phyloP scores from a whole-genome alignment of 2,329 filamentous ascomycete species.

The Colletotrichum sansevieriae region DNA sequence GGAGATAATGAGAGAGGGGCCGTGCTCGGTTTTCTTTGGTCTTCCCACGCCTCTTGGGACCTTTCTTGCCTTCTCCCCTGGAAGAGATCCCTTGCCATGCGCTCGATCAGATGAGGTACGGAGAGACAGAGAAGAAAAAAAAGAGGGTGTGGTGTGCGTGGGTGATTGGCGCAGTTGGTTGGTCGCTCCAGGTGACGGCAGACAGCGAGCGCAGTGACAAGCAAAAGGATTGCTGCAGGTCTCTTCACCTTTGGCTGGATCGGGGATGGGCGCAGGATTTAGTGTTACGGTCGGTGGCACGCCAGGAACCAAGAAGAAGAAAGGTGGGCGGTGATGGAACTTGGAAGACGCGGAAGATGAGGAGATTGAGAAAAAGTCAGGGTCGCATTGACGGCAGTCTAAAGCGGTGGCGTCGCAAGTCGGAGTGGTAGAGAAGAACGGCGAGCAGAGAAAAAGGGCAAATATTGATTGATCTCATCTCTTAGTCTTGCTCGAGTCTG shows the following conservation, averaged over 20 bases:
- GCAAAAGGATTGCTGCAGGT: constrained; percentile 3
- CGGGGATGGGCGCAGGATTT: constrained; percentile 23
- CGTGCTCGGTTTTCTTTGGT: constrained; percentile 27
- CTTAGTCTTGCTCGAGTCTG: constrained; percentile 11
- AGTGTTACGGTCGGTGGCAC: constrained; percentile 14
- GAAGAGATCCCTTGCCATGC: constrained; percentile 14
- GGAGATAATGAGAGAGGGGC: constrained; percentile 24
- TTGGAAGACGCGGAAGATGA: constrained; percentile 17
- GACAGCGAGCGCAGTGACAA: neutral
- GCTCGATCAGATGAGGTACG: constrained; percentile 5
- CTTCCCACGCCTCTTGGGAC: neutral
- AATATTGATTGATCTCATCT: constrained; percentile 34
- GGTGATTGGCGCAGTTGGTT: constrained; percentile 16
- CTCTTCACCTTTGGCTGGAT: constrained; percentile 16
- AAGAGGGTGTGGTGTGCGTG: constrained; percentile 8
- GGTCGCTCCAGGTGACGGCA: constrained; percentile 25
- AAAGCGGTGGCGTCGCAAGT: constrained; percentile 21
- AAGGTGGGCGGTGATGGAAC: constrained; percentile 6
- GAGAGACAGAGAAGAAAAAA: no score
- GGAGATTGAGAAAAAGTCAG: constrained; percentile 3
- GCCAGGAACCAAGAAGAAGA: neutral
- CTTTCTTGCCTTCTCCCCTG: constrained; percentile 15
- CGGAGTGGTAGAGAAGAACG: neutral
- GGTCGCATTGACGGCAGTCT: constrained; percentile 31
- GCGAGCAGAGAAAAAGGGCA: constrained; percentile 7